These are phyloP conservation scores for Colletotrichum limetticola DNA, from an alignment of 2,329 filamentous ascomycete genomes.

Conservation along the genomic window DNA sequence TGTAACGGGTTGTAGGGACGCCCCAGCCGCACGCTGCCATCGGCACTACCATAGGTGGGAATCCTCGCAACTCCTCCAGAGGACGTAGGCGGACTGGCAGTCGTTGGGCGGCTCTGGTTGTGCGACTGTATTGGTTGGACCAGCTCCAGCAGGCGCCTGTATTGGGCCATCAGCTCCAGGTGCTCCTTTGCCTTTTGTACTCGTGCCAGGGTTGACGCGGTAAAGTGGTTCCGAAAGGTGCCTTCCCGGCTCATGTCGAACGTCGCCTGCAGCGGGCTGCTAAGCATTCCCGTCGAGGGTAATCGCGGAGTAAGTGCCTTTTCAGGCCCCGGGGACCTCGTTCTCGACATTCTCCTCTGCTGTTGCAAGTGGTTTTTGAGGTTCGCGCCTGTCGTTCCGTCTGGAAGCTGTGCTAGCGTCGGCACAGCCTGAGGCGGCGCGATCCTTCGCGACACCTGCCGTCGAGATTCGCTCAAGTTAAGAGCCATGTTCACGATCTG, in stretches of 20 bases:
- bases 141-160: constrained; percentile 81
- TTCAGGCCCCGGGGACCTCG: constrained; percentile 67
- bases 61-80: constrained; percentile 46
- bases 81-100: constrained; percentile 54
- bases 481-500: constrained; percentile 95
- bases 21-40: constrained; percentile 59
- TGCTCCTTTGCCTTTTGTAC: constrained; percentile 87
- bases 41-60: constrained; percentile 43
- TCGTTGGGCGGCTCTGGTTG: constrained; percentile 47
- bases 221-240: constrained; percentile 73
- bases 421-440: constrained; percentile 63
- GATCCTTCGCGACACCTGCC: constrained; percentile 69
- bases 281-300: constrained; percentile 51
- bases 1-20: constrained; percentile 92
- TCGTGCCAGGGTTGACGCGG: constrained; percentile 81
- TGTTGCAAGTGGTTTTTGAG: constrained; percentile 78
- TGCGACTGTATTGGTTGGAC: constrained; percentile 76
- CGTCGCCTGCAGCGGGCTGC: constrained; percentile 58
- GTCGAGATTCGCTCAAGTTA: constrained; percentile 84
- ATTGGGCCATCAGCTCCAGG: constrained; percentile 87
- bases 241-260: constrained; percentile 57
- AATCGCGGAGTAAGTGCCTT: constrained; percentile 53
- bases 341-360: constrained; percentile 72
- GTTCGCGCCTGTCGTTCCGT: constrained; percentile 65
- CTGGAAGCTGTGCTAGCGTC: constrained; percentile 62